Conservation (phyloP, 805 yeast species). For the Candida piceae region DNA sequence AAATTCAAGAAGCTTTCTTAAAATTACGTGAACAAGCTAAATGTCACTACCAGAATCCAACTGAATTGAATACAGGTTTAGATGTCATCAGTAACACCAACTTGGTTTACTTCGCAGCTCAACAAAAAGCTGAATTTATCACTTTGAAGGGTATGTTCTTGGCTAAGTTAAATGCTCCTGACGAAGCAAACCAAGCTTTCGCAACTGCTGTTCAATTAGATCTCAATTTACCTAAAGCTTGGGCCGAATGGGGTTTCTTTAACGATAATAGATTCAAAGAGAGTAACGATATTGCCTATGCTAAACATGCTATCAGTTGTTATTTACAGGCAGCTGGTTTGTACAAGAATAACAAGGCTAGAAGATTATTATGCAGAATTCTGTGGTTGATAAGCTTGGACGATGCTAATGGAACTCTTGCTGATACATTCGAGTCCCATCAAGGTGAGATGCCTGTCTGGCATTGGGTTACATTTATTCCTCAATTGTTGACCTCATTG, state of each 20-base stretch:
- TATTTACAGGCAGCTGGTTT: constrained; percentile 96
- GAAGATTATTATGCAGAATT: constrained; percentile 82
- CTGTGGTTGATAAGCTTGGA: constrained; percentile 92
- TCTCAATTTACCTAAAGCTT: constrained; percentile 89
- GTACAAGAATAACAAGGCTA: constrained; percentile 86
- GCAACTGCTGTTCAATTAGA: constrained; percentile 98
- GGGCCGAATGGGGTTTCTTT: constrained; percentile 99
- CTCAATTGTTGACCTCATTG: constrained; percentile 83
- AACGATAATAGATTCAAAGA: constrained; percentile 85
- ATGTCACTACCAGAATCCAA: constrained; percentile 89
- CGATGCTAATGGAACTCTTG: constrained; percentile 72
- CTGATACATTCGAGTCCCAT: constrained; percentile 85
- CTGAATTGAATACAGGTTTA: constrained; percentile 88
- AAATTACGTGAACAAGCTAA: constrained; percentile 96
- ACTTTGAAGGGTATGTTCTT: constrained; percentile 97
- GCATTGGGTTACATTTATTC: constrained; percentile 98
- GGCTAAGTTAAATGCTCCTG: constrained; percentile 83
- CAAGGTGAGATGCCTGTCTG: constrained; percentile 97
- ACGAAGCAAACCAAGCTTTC: constrained; percentile 96
- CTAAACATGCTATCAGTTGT: constrained; percentile 92
- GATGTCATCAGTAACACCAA: constrained; percentile 97
- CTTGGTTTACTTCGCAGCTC: constrained; percentile 91
- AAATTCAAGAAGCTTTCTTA: constrained; percentile 95
- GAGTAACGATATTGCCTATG: constrained; percentile 71
- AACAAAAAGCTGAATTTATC: constrained; percentile 96